Conservation (phyloP, 2,329 filamentous ascomycete species). For the Hymenotorrendiella dingleyae region DNA sequence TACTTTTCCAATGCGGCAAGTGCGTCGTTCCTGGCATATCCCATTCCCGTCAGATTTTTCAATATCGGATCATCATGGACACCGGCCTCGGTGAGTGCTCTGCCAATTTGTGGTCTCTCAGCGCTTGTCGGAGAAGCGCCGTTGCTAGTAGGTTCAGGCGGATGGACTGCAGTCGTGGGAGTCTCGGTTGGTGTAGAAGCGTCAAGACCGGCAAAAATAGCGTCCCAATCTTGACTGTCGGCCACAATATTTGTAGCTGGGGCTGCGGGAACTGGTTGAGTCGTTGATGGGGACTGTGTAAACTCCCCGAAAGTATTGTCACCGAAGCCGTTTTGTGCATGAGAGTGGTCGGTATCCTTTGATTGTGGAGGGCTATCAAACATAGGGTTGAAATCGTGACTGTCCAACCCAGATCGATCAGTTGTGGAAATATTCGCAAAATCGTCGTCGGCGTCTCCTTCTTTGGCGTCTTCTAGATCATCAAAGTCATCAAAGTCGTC, state of each 20-base stretch:
- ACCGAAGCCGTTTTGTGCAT: conserved; percentile 21
- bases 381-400: conserved; percentile 69
- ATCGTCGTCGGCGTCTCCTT: conserved; percentile 72
- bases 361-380: conserved; percentile 58
- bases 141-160: conserved; percentile 18
- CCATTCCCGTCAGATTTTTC: conserved; percentile 85
- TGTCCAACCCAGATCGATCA: conserved; percentile 55
- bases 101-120: conserved; percentile 45
- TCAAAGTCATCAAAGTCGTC: conserved; percentile 79
- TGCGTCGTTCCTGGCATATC: conserved; percentile 69
- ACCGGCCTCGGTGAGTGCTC: conserved; percentile 66
- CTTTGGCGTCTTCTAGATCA: conserved; percentile 77
- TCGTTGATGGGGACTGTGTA: conserved; percentile 41
- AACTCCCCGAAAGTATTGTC: conserved; percentile 35
- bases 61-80: conserved; percentile 88
- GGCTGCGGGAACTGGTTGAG: conserved; percentile 26
- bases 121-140: conserved; percentile 12
- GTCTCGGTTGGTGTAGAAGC: conserved; percentile 34
- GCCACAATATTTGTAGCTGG: conserved; percentile 33
- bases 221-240: conserved; percentile 82
- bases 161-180: conserved; percentile 10
- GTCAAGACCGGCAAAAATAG: conserved; percentile 80
- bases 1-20: conserved; percentile 83
- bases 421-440: conserved; percentile 63
- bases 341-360: conserved; percentile 25